Conservation (phyloP, 768 basidiomycete genomes). For the Cyclocybe cylindracea region DNA sequence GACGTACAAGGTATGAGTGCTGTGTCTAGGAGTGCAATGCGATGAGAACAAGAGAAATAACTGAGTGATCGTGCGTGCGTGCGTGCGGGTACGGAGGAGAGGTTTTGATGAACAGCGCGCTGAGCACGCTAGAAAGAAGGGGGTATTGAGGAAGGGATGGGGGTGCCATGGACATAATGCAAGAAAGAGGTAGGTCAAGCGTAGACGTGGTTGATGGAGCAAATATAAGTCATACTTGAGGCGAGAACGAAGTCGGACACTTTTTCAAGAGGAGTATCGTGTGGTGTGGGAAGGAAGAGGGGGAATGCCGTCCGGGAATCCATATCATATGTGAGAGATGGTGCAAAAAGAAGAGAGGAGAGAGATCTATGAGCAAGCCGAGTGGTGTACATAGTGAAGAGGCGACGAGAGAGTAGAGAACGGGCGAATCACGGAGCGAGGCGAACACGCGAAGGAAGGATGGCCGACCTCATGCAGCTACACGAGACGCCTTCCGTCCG, state of each 20-base stretch:
- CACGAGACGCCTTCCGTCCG: slow-evolving; percentile 43
- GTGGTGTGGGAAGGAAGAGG: slow-evolving; percentile 5
- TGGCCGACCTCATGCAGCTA: slow-evolving; percentile 25
- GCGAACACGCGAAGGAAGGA: too few species aligned
- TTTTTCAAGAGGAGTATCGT: slow-evolving; percentile 6
- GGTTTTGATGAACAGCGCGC: slow-evolving; percentile 4
- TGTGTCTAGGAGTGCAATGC: slow-evolving; percentile 15
- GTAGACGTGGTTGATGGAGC: slow-evolving; percentile 1
- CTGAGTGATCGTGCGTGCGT: not conserved
- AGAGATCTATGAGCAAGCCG: slow-evolving; percentile 5
- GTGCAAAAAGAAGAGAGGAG: slow-evolving; percentile 1
- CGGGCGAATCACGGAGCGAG: not conserved
- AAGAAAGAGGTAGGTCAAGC: slow-evolving; percentile 9
- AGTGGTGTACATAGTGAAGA: slow-evolving; percentile 10
- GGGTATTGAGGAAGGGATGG: slow-evolving; percentile 11
- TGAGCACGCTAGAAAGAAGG: not conserved
- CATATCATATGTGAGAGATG: slow-evolving; percentile 13
- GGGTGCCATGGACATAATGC: slow-evolving; percentile 10
- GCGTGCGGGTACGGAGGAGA: not conserved
- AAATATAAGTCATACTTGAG: not conserved
- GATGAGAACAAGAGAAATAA: slow-evolving; percentile 6
- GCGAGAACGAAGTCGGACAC: not conserved
- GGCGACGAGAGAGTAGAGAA: slow-evolving; percentile 6
- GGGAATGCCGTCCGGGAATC: slow-evolving; percentile 17
- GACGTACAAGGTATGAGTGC: slow-evolving; percentile 12